Evolutionary conservation across 192 early-diverging fungal genomes (phyloP).

Genomic region (Coemansia brasiliensis): DNA sequence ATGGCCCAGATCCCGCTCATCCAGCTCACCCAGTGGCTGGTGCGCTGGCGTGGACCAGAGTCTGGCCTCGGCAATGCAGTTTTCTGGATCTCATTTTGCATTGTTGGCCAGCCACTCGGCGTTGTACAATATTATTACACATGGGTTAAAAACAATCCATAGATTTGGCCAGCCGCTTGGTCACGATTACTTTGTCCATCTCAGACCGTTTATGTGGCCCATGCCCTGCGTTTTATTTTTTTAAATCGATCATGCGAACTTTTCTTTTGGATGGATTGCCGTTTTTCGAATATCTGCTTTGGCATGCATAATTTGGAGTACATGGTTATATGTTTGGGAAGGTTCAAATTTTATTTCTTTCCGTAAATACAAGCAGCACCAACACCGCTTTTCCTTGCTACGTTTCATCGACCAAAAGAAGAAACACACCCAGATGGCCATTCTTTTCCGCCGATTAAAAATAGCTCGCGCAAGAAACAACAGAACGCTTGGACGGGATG

Average conservation of each 20-base stretch:
- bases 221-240: not conserved
- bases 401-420: no score
- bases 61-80: conserved; percentile 73
- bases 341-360: no score
- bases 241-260: not conserved
- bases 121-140: conserved; percentile 74
- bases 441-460: no score
- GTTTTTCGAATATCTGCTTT: no score
- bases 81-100: conserved; percentile 81
- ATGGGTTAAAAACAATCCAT: conserved; percentile 58
- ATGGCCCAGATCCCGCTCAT: conserved; percentile 77
- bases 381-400: no score
- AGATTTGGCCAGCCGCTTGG: no score
- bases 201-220: not conserved
- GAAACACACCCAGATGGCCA: no score
- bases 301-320: no score
- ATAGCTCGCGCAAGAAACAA: not conserved
- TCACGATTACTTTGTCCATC: conserved; percentile 2
- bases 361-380: no score
- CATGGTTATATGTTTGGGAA: no score
- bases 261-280: no score
- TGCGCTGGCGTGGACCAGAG: conserved; percentile 67
- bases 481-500: conserved; percentile 2
- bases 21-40: conserved; percentile 64
- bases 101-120: conserved; percentile 76